Percentiles rank a stretch among this genome's conserved stretches.
phyloP scores from a whole-genome alignment of 2,329 filamentous ascomycete species.

The Triangularia verruculosa region DNA sequence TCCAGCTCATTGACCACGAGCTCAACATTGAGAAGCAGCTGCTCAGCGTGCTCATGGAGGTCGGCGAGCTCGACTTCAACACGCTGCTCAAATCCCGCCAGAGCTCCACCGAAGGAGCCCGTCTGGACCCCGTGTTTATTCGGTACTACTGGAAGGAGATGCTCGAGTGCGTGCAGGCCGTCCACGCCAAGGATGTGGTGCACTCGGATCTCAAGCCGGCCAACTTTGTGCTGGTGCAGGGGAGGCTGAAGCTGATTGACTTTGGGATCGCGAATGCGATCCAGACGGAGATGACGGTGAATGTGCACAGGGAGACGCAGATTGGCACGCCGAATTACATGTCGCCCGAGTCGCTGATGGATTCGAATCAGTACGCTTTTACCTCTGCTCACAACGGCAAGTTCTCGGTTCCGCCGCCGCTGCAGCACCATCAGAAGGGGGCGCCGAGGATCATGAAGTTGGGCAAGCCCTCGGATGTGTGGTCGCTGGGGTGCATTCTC shows the following conservation, averaged over 20 bases:
- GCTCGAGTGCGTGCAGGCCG: constrained; percentile 88
- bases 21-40: constrained; percentile 88
- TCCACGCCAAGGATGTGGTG: constrained; percentile 88
- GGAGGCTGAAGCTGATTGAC: constrained; percentile 91
- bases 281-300: constrained; percentile 90
- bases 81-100: constrained; percentile 73
- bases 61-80: constrained; percentile 90
- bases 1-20: constrained; percentile 88
- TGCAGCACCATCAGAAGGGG: constrained; percentile 36
- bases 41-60: constrained; percentile 92
- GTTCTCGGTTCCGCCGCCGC: constrained; percentile 35
- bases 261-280: constrained; percentile 99
- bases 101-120: constrained; percentile 64
- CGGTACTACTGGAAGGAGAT: constrained; percentile 99
- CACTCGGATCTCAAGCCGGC: constrained; percentile 96
- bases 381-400: constrained; percentile 40
- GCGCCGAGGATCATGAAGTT: constrained; percentile 82
- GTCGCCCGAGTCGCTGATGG: constrained; percentile 90
- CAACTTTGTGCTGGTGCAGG: constrained; percentile 92
- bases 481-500: constrained; percentile 92
- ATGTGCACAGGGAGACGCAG: constrained; percentile 93
- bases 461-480: constrained; percentile 92
- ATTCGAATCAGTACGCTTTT: constrained; percentile 61
- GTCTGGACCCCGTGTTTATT: constrained; percentile 84
- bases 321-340: constrained; percentile 98